These are phyloP conservation scores for Calonectria honghensis DNA, from an alignment of 2,329 filamentous ascomycete species.

Conservation along the genomic window DNA sequence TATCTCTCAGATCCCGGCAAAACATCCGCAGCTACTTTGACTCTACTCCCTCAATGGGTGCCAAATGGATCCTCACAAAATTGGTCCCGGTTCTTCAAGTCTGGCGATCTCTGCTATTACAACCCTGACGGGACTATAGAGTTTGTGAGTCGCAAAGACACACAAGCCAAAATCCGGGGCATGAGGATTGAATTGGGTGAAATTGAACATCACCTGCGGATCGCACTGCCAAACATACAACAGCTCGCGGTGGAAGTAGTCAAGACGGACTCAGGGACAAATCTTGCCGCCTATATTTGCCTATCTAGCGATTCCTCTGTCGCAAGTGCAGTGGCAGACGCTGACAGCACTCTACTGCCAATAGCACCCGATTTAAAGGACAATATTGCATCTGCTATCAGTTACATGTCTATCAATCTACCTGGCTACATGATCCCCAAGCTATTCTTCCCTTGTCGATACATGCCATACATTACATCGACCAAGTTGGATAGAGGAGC, in stretches of 20 bases:
- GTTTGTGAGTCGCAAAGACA: conserved; percentile 60
- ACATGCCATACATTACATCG: conserved; percentile 18
- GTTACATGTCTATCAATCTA: conserved; percentile 4
- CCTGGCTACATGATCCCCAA: conserved; percentile 12
- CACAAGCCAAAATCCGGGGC: conserved; percentile 74
- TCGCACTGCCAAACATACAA: neutral
- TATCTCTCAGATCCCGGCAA: conserved; percentile 43
- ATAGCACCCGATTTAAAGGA: neutral
- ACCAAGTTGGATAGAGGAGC: conserved; percentile 40
- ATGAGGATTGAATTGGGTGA: conserved; percentile 59
- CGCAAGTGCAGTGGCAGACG: neutral
- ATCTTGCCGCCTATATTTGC: neutral
- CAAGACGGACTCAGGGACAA: neutral
- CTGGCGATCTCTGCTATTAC: conserved; percentile 14
- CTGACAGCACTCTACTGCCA: neutral
- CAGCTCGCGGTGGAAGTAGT: neutral
- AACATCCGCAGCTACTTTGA: conserved; percentile 57
- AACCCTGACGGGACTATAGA: conserved; percentile 14
- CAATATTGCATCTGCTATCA: neutral
- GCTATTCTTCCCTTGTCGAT: neutral
- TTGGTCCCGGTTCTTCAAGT: conserved; percentile 15
- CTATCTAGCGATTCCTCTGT: neutral
- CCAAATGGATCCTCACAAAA: neutral
- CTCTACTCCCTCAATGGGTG: conserved; percentile 27
- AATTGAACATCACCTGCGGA: neutral